A percentile compares a stretch with the other conserved stretches of the same genome.
Evolutionary conservation across 495 filamentous ascomycete genomes (phyloP).

Genomic region (Neurospora sp.): DNA sequence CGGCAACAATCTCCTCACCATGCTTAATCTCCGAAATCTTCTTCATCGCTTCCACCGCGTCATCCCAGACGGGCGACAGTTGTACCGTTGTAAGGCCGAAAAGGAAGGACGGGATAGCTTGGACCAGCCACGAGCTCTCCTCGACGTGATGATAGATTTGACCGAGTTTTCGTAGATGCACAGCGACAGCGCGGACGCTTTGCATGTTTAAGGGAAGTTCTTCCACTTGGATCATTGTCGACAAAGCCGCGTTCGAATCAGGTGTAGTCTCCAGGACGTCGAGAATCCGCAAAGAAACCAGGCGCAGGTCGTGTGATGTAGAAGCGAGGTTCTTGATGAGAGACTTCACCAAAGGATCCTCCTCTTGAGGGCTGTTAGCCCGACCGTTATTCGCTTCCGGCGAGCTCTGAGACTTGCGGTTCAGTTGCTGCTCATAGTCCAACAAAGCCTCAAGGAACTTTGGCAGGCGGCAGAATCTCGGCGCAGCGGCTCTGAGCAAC

Average conservation of each 20-base stretch:
- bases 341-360: slow-evolving; percentile 47
- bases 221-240: slow-evolving; percentile 60
- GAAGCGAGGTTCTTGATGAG: slow-evolving; percentile 63
- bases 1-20: slow-evolving; percentile 64
- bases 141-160: slow-evolving; percentile 46
- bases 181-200: slow-evolving; percentile 62
- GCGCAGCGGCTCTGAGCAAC: slow-evolving; percentile 49
- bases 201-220: slow-evolving; percentile 66
- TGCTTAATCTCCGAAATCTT: slow-evolving; percentile 57
- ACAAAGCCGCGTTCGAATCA: slow-evolving; percentile 33
- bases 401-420: slow-evolving; percentile 22
- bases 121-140: slow-evolving; percentile 53
- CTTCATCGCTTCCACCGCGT: slow-evolving; percentile 63
- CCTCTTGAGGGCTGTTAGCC: slow-evolving; percentile 30
- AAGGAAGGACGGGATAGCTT: slow-evolving; percentile 67
- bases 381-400: slow-evolving; percentile 17
- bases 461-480: slow-evolving; percentile 49
- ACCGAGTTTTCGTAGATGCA: slow-evolving; percentile 73
- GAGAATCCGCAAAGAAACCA: slow-evolving; percentile 61
- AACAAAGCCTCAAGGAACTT: slow-evolving; percentile 60
- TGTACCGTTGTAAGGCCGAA: slow-evolving; percentile 85
- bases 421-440: slow-evolving; percentile 45
- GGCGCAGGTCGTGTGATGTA: slow-evolving; percentile 59
- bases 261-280: slow-evolving; percentile 31
- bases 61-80: slow-evolving; percentile 75